Conservation (phyloP, 1,284 basidiomycete species). For the Blastosporella zonata region DNA sequence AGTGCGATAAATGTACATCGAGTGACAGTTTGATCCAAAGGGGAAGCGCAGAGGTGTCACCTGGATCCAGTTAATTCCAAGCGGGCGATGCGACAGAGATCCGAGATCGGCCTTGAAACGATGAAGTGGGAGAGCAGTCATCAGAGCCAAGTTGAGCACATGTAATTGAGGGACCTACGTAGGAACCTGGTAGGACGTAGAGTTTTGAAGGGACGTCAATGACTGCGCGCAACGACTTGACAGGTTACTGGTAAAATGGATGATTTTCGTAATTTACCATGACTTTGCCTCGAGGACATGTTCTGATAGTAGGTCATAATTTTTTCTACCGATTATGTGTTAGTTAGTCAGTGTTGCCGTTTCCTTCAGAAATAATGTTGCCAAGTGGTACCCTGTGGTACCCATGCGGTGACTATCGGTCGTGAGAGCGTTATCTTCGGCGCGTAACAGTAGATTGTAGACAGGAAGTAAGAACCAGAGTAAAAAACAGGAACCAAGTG, state of each 20-base stretch:
- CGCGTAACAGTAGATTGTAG: not conserved
- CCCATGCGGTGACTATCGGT: not conserved
- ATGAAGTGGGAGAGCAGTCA: not conserved
- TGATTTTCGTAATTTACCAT: no score
- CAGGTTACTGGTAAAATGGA: no score
- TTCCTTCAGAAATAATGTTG: no score
- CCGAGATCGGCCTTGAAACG: not conserved
- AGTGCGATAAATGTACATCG: slow-evolving; percentile 1
- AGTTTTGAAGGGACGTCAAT: not conserved
- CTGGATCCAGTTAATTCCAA: not conserved
- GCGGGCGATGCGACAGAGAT: not conserved
- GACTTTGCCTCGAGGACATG: no score
- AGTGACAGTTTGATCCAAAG: slow-evolving; percentile 1
- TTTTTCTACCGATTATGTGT: no score
- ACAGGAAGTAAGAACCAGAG: not conserved
- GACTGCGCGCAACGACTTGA: no score
- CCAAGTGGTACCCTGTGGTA: no score
- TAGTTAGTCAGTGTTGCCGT: no score
- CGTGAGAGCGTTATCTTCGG: not conserved
- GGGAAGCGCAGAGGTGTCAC: not conserved
- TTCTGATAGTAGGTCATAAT: no score
- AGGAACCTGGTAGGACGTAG: not conserved
- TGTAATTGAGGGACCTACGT: not conserved
- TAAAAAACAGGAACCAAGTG: no score
- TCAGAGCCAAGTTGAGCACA: not conserved